phyloP scores from a whole-genome alignment of 2,329 filamentous ascomycete species.

The Aureobasidium vineae region DNA sequence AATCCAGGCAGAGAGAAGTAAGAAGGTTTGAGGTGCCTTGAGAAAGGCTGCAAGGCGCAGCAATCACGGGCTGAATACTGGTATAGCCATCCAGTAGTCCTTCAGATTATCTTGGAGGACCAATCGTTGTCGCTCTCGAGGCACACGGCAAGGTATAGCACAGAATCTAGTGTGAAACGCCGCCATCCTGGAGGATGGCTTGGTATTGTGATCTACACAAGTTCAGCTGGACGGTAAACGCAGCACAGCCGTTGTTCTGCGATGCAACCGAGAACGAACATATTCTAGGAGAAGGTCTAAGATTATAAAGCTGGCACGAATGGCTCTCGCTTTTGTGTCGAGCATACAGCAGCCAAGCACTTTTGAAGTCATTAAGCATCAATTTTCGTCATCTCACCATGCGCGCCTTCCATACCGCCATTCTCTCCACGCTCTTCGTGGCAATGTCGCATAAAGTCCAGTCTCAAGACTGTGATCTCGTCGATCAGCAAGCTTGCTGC shows the following conservation, averaged over 20 bases:
- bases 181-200: background rate
- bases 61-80: background rate
- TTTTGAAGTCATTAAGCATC: background rate
- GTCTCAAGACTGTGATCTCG: constrained; percentile 8
- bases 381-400: background rate
- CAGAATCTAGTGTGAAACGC: background rate
- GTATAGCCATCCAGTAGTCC: background rate
- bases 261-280: background rate
- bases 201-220: constrained; percentile 9
- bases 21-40: background rate
- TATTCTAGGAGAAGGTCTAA: background rate
- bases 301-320: background rate
- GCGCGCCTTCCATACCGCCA: background rate
- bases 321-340: background rate
- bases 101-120: background rate
- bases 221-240: background rate
- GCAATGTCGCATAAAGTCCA: background rate
- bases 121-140: background rate
- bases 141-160: background rate
- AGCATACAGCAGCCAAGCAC: background rate
- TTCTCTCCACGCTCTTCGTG: background rate
- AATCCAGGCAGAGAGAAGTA: background rate
- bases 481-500: constrained; percentile 1
- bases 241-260: background rate
- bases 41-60: background rate